phyloP scores from a whole-genome alignment of 2,329 filamentous ascomycete species.

The Neopestalotiopsis sp. region DNA sequence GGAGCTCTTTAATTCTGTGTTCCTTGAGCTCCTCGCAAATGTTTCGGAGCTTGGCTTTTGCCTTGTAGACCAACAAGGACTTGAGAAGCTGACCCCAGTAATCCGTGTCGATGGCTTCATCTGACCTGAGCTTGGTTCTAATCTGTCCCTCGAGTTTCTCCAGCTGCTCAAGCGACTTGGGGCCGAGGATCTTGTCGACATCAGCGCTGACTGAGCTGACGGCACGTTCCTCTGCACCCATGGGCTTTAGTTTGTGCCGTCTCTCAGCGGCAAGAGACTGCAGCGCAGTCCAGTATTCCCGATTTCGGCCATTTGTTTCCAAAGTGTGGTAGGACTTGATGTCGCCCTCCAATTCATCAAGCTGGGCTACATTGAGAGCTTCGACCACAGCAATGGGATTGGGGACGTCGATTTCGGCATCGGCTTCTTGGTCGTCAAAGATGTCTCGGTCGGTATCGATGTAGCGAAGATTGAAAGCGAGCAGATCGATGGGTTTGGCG shows the following conservation, averaged over 20 bases:
- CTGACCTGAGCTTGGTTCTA: slow-evolving; percentile 80
- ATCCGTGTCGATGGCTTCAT: slow-evolving; percentile 93
- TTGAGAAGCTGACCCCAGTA: slow-evolving; percentile 95
- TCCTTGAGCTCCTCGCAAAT: slow-evolving; percentile 79
- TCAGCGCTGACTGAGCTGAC: slow-evolving; percentile 84
- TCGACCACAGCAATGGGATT: slow-evolving; percentile 84
- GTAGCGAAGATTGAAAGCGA: slow-evolving; percentile 88
- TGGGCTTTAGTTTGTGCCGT: slow-evolving; percentile 67
- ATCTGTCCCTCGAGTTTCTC: slow-evolving; percentile 88
- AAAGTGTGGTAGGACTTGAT: slow-evolving; percentile 81
- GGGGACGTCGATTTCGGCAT: slow-evolving; percentile 75
- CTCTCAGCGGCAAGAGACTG: slow-evolving; percentile 82
- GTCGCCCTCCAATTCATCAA: slow-evolving; percentile 80
- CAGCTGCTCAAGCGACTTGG: slow-evolving; percentile 88
- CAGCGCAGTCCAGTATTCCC: slow-evolving; percentile 92
- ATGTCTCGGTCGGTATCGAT: slow-evolving; percentile 85
- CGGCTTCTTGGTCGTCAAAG: slow-evolving; percentile 83
- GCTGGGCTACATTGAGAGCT: slow-evolving; percentile 67
- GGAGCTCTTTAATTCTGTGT: slow-evolving; percentile 70
- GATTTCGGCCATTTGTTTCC: slow-evolving; percentile 78
- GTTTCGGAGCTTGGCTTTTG: slow-evolving; percentile 80
- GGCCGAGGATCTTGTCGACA: slow-evolving; percentile 84
- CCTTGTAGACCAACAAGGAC: slow-evolving; percentile 88
- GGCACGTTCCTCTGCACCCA: slow-evolving; percentile 71
- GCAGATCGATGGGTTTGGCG: slow-evolving; percentile 90